Base-by-base conservation (phyloP, 2,329 filamentous ascomycete genomes). In the Coleophoma crateriformis region DNA sequence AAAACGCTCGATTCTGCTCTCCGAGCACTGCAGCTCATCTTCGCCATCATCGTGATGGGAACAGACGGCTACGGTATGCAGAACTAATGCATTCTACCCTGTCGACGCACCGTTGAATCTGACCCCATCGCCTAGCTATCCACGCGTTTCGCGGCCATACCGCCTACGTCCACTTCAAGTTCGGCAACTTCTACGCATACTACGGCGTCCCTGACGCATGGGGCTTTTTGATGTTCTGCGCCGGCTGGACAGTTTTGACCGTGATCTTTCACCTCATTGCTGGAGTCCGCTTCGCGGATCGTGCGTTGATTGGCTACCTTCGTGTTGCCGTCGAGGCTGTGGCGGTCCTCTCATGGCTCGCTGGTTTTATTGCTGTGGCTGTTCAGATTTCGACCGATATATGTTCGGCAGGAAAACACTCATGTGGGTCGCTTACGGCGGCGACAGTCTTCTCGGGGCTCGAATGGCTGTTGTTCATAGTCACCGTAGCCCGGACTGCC, bases 1-100 rank as follows among this genome's bases (percentile, higher is more conserved):
- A 40, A 39, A 49, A 38, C 41, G 20, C 33, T 49, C 33, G 47
- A 49, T 45, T 49, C 39, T 49, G 47, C 33, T 35, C 47, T 49
- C 13, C 41, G 47, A 49, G 47, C 42, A 22, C 47, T 49, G 42
- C 47, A 49, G 42, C 41, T 49, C 47, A 49, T 49, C 34, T 49
- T 49, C 42, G 47, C 47, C 47, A 41, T 49, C 42, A 49, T 49
- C 42, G 47, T 49, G 41, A 49, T 49, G 33, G 47, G 47, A 45
- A 49, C 47, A 40, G 47, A 49, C 35, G 47, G 47, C 47, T 46
- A 46, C 19, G 47, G 47, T 49, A 49, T 8, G 22, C 40, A 43
- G 22, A 22, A 43, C 40, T 7, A 43, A 20, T 22, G 7, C n/a
- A 43, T 48, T n/a, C 33, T 11, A 43, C 40, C 44, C 38, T 35